Evolutionary conservation across 1,284 basidiomycete species (phyloP), one percentile per base, ranked within the genome.

Genomic region (Laetiporus sulphureus): DNA sequence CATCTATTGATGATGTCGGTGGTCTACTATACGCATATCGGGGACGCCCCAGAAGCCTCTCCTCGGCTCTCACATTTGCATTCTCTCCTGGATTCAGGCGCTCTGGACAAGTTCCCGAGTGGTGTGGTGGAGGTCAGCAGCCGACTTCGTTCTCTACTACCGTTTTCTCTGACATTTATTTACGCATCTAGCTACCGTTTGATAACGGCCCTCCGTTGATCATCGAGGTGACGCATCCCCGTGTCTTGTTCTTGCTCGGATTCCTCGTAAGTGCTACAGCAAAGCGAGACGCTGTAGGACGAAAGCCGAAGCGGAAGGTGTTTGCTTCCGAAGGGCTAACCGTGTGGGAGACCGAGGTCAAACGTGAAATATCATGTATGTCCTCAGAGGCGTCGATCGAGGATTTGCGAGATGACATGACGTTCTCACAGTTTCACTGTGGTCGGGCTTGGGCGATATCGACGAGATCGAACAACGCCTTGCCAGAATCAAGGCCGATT

Each of bases 221-320:
- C 36, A 52, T 87, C 2, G 75, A 75, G 38, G 69, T 71, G 2
- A 85, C 83, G 4, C 83, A 84, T 50, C 83, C 85, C 0, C 72
- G 77, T 2, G 60, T 80, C 4, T 54, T 87, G 0, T 79, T 77
- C 46, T 58, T 75, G 15, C 65, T 87, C 4, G 77, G 73, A 0
- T 86, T 81, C 57, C 71, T 87, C 5, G 63, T 84, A 20, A 81
- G 76, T 48, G 72, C 72, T 8, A 62, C 75, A 1, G 72, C 81
- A 1, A 84, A 84, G 52, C 74, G 80, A 11, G 83, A 88, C 53
- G 72, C 79, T 0, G 74, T 81, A 0, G 85, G 83, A 24, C 68
- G 83, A 15, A 80, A 75, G 44, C 84, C 84, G 3, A 83, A 81
- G 60, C 70, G 80, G 45, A 77, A 74, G 40, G 65, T 83, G 0